Conservation (phyloP, 1,284 basidiomycete genomes). For the Leccinum solheimii region DNA sequence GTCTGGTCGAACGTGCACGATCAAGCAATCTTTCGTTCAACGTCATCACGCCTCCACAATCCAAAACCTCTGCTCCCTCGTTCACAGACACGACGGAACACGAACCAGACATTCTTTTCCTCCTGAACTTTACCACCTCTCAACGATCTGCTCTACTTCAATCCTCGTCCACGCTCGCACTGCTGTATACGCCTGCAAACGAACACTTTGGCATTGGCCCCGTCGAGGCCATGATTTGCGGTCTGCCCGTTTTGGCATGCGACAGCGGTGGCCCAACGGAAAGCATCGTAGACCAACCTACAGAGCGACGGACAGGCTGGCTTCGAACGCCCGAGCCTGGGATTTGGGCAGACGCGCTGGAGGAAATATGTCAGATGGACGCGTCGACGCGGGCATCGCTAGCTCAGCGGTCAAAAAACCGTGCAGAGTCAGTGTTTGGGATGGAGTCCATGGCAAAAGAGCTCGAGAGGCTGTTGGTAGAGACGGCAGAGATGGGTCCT, state of each 20-base stretch:
- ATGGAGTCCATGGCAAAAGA: constrained; percentile 67
- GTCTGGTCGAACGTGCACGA: constrained; percentile 59
- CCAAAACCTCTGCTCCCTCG: constrained; percentile 39
- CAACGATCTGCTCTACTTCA: constrained; percentile 80
- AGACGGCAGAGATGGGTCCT: constrained; percentile 54
- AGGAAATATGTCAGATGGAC: constrained; percentile 58
- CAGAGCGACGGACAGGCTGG: constrained; percentile 56
- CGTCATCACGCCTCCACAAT: constrained; percentile 47
- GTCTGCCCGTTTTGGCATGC: constrained; percentile 87
- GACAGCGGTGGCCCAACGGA: constrained; percentile 92
- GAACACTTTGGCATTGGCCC: constrained; percentile 99
- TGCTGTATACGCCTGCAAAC: constrained; percentile 93
- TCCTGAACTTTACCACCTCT: constrained; percentile 81
- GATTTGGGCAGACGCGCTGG: constrained; percentile 70
- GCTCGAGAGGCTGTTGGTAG: constrained; percentile 57
- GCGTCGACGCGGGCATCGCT: constrained; percentile 49
- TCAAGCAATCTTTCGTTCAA: constrained; percentile 53
- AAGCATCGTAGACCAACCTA: constrained; percentile 66
- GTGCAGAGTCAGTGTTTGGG: constrained; percentile 62
- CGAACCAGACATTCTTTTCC: constrained; percentile 71
- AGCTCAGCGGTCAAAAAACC: constrained; percentile 50
- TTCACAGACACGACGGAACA: constrained; percentile 35
- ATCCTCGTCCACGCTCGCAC: constrained; percentile 61
- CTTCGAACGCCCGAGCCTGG: constrained; percentile 60
- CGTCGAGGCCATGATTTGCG: constrained; percentile 92